phyloP scores from a whole-genome alignment of 78 protist species.

The Dictyostelium intermedium region DNA sequence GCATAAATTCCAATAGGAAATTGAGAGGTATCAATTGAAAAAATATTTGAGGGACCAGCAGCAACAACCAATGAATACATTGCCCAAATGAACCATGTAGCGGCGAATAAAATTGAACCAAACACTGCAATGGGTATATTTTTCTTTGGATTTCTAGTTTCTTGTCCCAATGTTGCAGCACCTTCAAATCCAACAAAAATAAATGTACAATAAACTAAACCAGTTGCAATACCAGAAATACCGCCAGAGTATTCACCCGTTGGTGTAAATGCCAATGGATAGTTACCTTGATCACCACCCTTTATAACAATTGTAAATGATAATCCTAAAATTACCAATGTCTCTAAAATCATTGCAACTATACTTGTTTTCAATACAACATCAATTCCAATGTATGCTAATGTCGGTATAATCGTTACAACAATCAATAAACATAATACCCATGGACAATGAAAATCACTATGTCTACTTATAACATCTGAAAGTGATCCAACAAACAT shows the following conservation, averaged over 20 bases:
- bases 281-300: conserved; percentile 56
- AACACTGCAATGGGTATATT: conserved; percentile 30
- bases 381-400: conserved; percentile 43
- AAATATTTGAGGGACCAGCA: conserved; percentile 2
- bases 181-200: conserved; percentile 59
- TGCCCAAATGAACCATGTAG: conserved; percentile 45
- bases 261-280: conserved; percentile 64
- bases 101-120: conserved; percentile 2
- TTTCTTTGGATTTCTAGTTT: conserved; percentile 27
- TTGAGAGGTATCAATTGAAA: not conserved
- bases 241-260: conserved; percentile 11
- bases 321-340: not conserved
- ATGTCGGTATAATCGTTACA: not conserved
- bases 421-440: not conserved
- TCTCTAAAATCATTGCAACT: conserved; percentile 1
- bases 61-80: conserved; percentile 33
- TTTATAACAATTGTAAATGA: conserved; percentile 20
- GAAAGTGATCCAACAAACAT: not conserved
- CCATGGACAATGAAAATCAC: conserved; percentile 7
- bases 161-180: conserved; percentile 27
- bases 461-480: conserved; percentile 8
- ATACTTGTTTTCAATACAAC: conserved; percentile 12
- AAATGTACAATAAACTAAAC: conserved; percentile 23
- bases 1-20: not conserved
- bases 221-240: not conserved